Percentiles rank a stretch among this genome's conserved stretches.
Conservation (phyloP, 768 basidiomycete species). For the Rhizopogon sp. region DNA sequence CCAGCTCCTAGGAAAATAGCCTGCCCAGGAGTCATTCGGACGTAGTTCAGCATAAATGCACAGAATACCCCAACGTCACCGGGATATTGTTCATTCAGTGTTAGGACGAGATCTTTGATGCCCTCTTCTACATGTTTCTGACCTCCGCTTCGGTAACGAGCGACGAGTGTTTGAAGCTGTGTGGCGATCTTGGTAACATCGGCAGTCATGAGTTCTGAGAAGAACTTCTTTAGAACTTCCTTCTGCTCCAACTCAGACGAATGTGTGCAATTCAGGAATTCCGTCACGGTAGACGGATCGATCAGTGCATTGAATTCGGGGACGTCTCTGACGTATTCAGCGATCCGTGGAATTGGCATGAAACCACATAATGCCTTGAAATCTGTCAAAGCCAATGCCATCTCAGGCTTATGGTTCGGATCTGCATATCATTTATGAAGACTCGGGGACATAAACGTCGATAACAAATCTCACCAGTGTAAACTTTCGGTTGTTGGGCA, state of each 20-base stretch:
- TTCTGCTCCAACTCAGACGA: constrained; percentile 44
- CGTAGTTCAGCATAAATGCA: constrained; percentile 82
- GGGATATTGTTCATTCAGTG: constrained; percentile 72
- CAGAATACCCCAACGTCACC: constrained; percentile 94
- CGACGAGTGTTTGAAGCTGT: constrained; percentile 53
- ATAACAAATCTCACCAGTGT: constrained; percentile 65
- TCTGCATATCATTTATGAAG: constrained; percentile 44
- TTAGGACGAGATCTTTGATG: constrained; percentile 58
- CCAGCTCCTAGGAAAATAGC: constrained; percentile 95
- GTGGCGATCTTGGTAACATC: constrained; percentile 42
- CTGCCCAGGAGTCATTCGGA: constrained; percentile 74
- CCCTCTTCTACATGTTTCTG: constrained; percentile 38
- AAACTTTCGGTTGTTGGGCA: constrained; percentile 68
- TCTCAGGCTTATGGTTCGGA: constrained; percentile 97
- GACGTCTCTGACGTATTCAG: constrained; percentile 55
- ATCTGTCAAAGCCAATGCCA: constrained; percentile 93
- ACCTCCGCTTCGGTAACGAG: constrained; percentile 50
- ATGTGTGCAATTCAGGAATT: constrained; percentile 39
- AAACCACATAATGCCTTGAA: constrained; percentile 94
- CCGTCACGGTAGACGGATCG: constrained; percentile 43
- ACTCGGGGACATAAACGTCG: not conserved
- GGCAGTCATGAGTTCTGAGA: constrained; percentile 84
- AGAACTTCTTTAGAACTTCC: constrained; percentile 66
- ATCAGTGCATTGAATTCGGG: constrained; percentile 79
- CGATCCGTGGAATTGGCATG: constrained; percentile 72